Base-by-base conservation (phyloP, 139 green algal genomes). In the Dunaliella primolecta region DNA sequence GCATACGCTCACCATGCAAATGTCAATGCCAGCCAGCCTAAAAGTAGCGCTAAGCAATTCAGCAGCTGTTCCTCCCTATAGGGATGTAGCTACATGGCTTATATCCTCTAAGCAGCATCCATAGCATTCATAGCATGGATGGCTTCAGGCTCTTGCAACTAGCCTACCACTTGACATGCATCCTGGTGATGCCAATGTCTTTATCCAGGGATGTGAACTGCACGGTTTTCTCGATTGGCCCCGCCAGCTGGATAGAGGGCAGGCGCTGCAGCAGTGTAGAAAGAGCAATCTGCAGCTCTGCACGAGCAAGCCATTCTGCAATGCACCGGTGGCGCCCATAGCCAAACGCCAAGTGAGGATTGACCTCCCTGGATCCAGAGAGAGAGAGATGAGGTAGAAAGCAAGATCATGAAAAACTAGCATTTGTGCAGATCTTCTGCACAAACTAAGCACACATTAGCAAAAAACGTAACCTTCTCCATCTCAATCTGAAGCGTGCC, bases 301-400 rank as follows among this genome's bases (percentile, higher is more conserved):
- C 83, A 25, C 80, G 57, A 24, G 84, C 55, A 32, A 90, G 83
- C 37, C 74, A 84, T 82, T 86, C 77, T 1, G 82, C 86, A n/a
- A 87, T 72, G 84, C 87, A 90, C 36, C 83, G 74, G 33, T 90
- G 86, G 11, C 75, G 86, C 57, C 84, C 89, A 35, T 86, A 87
- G 36, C 87, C 83, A 55, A 82, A 88, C 1, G 38, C 79, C 64
- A 82, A 23, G 29, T 85, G 81, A 0, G 86, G 78, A 84, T 84
- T 88, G 70, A 84, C 81, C 2, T 81, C 37, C 33, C n/a, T n/a
- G n/a, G n/a, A n/a, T n/a, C n/a, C n/a, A n/a, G n/a, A n/a, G n/a
- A n/a, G n/a, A n/a, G n/a, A n/a, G n/a, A n/a, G n/a, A n/a, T n/a
- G n/a, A n/a, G n/a, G n/a, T n/a, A n/a, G n/a, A n/a, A n/a, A n/a